Conservation (phyloP, 139 green algal species). For the Tetradesmus lagerheimii region DNA sequence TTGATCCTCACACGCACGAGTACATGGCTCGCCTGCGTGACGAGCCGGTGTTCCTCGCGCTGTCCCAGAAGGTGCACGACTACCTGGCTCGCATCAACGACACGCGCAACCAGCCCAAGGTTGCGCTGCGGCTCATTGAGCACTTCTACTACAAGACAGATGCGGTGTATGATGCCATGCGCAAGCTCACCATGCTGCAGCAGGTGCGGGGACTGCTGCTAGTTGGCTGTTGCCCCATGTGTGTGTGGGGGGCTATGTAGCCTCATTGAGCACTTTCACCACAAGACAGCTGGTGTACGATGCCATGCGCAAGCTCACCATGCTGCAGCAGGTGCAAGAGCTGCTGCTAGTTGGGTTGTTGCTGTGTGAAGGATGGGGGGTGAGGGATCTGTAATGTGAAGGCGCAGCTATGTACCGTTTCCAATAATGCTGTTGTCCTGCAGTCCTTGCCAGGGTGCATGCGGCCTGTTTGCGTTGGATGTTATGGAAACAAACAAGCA, state of each 20-base stretch:
- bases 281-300: conserved; percentile 94
- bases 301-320: conserved; percentile 83
- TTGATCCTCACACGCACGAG: conserved; percentile 97
- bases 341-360: too few relatives aligned
- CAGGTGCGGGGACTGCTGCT: conserved; percentile 62
- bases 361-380: too few relatives aligned
- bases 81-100: conserved; percentile 68
- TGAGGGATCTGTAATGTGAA: too few relatives aligned
- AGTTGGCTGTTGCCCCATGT: too few relatives aligned
- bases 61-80: conserved; percentile 81
- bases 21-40: conserved; percentile 96
- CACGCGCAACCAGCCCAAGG: conserved; percentile 57
- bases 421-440: too few relatives aligned
- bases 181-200: conserved; percentile 76
- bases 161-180: conserved; percentile 89
- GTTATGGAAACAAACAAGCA: too few relatives aligned
- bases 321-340: conserved; percentile 66
- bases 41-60: conserved; percentile 92
- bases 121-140: conserved; percentile 89
- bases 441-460: too few relatives aligned
- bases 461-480: too few relatives aligned
- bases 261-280: conserved; percentile 98
- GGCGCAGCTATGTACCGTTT: too few relatives aligned
- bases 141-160: conserved; percentile 98
- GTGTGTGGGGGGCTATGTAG: too few relatives aligned